Conservation (phyloP, 2,329 filamentous ascomycete genomes). For the Neodidymelliopsis sp. region DNA sequence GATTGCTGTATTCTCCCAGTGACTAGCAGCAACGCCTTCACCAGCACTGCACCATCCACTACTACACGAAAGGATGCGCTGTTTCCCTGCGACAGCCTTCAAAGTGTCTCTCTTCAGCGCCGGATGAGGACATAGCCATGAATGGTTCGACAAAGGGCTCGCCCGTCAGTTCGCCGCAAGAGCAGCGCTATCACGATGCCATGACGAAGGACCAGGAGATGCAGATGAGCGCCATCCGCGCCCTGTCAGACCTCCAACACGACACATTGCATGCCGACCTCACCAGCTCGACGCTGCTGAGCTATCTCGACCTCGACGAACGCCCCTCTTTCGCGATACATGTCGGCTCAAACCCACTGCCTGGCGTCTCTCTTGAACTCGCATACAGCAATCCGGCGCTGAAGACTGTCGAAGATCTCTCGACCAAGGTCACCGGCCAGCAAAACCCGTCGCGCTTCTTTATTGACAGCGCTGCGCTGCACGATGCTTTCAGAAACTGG, state of each 20-base stretch:
- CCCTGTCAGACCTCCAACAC: slow-evolving; percentile 13
- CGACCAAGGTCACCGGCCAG: slow-evolving; percentile 27
- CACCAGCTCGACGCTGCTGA: slow-evolving; percentile 25
- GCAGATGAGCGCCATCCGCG: slow-evolving; percentile 14
- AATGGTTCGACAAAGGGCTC: background rate
- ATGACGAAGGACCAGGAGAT: slow-evolving; percentile 12
- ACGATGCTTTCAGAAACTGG: slow-evolving; percentile 41
- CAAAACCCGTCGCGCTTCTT: slow-evolving; percentile 23
- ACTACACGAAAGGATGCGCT: slow-evolving; percentile 1
- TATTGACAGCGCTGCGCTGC: slow-evolving; percentile 20
- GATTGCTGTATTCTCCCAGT: background rate
- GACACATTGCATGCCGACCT: slow-evolving; percentile 15
- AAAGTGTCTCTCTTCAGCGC: background rate
- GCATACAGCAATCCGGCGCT: slow-evolving; percentile 39
- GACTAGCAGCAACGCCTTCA: background rate
- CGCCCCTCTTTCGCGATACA: slow-evolving; percentile 37
- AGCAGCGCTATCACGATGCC: slow-evolving; percentile 17
- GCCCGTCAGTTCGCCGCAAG: background rate
- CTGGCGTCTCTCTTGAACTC: slow-evolving; percentile 24
- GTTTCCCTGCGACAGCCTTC: background rate
- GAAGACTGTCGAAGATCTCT: slow-evolving; percentile 21
- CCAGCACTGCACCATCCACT: background rate
- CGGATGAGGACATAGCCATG: slow-evolving; percentile 10
- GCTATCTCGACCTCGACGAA: slow-evolving; percentile 32
- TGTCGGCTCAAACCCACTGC: slow-evolving; percentile 7